Evolutionary conservation across 176 grass and related monocot species (phyloP), one percentile per base, ranked within the genome.

Genomic region (Oryza glaberrima): DNA sequence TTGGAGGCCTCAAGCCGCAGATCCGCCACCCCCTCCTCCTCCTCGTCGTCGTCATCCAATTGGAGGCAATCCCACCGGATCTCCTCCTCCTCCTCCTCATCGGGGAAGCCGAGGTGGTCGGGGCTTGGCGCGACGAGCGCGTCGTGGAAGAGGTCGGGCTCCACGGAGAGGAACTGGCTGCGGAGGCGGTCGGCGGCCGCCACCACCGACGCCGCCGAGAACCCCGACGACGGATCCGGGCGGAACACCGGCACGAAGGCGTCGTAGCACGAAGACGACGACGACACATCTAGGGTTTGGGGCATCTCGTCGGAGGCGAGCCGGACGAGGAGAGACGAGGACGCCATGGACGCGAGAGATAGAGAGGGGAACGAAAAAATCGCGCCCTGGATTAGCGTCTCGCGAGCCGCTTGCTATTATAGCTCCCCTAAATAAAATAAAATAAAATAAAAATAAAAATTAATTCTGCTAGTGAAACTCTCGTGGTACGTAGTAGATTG

Each of bases 1-100:
- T 69, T 30, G 70, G 73, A 43, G 2, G 73, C 69, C 7, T 67
- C 22, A 5, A 76, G 63, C 30, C 70, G 82, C 77, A 81, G 82
- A 91, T 94, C 92, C 65, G 70, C 30, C 70, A 80, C 81, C 36
- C 36, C 36, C 26, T 76, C 86, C 67, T 86, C 81, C 10, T 77
- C 86, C 0, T 77, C 86, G 32, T 86, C 81, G 9, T 77, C 86
- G 0, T 92, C 90, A 23, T 88, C 85, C 32, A 88, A 65, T 20
- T 90, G 88, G 73, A 95, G 79, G 83, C 90, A 95, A 40, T 95
- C 90, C 93, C 93, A 95, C 17, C 45, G 79, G 32, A 83, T 88
- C n/a, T 86, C 89, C 34, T 80, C 91, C 16, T 82, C 81, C 4
- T 90, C 90, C 46, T 89, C 38, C 6, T 40, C 38, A 40, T 40